Conservation (phyloP, 345 rosid genomes). For the Abelmoschus esculentus region DNA sequence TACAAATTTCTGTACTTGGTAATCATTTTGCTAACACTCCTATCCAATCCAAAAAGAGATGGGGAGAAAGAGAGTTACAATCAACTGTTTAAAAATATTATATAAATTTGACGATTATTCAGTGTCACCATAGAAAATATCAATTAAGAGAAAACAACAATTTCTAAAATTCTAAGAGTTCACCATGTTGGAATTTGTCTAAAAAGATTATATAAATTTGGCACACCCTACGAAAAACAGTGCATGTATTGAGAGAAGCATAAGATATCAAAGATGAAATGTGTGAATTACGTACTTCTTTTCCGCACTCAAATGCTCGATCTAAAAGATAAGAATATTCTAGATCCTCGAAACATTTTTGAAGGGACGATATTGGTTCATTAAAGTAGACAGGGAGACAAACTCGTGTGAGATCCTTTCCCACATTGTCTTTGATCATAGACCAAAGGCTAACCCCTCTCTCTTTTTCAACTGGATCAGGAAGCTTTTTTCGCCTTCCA, state of each 20-base stretch:
- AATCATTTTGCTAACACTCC: too few relatives aligned
- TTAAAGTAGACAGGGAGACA: constrained; percentile 97
- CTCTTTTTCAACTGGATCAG: constrained; percentile 91
- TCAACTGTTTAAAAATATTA: too few relatives aligned
- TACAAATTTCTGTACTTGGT: too few relatives aligned
- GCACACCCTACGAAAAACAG: background rate
- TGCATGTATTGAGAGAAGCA: background rate
- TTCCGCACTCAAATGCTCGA: constrained; percentile 72
- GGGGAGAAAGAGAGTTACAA: too few relatives aligned
- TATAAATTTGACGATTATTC: background rate
- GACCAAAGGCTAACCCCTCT: constrained; percentile 99
- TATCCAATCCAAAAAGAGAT: too few relatives aligned
- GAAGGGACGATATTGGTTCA: constrained; percentile 97
- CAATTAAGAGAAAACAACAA: background rate
- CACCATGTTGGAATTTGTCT: background rate
- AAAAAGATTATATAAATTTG: background rate
- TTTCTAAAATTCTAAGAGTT: background rate
- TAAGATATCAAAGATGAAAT: background rate
- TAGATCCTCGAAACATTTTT: constrained; percentile 91
- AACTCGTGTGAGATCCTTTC: constrained; percentile 93
- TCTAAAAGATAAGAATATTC: constrained; percentile 93
- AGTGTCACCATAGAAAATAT: background rate
- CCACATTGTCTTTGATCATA: constrained; percentile 96
- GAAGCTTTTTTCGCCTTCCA: constrained; percentile 77
- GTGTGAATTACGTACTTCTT: constrained; percentile 47